A percentile compares a stretch with the other conserved stretches of the same genome.
Evolutionary conservation across 2,329 filamentous ascomycete genomes (phyloP).

Genomic region (Zasmidium angulare): DNA sequence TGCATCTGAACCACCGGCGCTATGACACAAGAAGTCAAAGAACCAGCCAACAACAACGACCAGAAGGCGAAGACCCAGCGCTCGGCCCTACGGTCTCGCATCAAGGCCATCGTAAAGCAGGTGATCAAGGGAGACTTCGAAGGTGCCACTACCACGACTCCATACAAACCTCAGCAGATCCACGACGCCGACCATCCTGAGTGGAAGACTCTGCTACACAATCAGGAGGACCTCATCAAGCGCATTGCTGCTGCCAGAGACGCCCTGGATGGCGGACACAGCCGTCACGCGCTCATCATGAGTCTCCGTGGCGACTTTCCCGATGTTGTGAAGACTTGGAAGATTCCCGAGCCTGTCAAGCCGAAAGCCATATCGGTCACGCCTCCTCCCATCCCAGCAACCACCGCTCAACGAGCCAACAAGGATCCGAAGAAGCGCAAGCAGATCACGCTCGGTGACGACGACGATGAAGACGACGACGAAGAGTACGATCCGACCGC

Average conservation of each 20-base stretch:
- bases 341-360: conserved; percentile 1
- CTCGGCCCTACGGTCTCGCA: background rate
- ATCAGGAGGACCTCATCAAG: background rate
- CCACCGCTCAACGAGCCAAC: background rate
- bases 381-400: background rate
- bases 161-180: background rate
- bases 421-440: background rate
- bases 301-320: background rate
- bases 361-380: background rate
- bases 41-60: background rate
- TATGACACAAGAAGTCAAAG: no score
- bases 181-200: background rate
- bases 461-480: conserved; percentile 1
- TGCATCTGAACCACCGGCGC: no score
- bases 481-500: conserved; percentile 2
- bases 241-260: background rate
- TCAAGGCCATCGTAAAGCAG: background rate
- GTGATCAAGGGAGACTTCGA: background rate
- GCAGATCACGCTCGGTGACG: background rate
- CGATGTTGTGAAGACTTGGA: background rate
- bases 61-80: conserved; percentile 1
- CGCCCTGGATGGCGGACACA: background rate
- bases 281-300: background rate
- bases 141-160: no score
- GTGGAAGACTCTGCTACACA: background rate